Conservation (phyloP, 23 red algal species). For the Cyanidium caldarium region DNA sequence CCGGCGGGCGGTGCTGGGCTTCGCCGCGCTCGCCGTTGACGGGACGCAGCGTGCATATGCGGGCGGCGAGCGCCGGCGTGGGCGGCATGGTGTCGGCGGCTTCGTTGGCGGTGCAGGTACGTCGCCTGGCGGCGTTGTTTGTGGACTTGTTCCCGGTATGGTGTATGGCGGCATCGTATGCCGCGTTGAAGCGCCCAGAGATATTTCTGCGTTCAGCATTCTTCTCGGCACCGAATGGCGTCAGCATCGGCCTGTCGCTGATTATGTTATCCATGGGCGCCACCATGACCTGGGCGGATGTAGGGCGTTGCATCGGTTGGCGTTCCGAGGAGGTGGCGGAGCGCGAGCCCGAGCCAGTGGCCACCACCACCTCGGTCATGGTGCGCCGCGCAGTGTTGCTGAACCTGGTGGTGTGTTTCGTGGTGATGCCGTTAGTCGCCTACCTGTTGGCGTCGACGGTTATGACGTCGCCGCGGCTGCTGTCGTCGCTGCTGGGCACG, state of each 20-base stretch:
- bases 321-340: not conserved
- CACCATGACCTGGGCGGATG: not conserved
- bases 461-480: not conserved
- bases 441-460: not conserved
- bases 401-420: not conserved
- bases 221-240: not conserved
- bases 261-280: not conserved
- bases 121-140: not conserved
- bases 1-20: no score
- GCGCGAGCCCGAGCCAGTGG: not conserved
- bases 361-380: not conserved
- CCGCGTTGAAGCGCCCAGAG: not conserved
- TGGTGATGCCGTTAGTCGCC: not conserved
- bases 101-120: no score
- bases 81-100: no score
- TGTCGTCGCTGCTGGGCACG: not conserved
- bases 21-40: no score
- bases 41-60: no score
- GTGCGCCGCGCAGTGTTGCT: not conserved
- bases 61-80: no score
- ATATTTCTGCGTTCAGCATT: not conserved
- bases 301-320: not conserved
- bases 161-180: not conserved
- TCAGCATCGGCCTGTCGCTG: not conserved
- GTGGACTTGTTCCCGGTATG: not conserved